Evolutionary conservation across 2,329 filamentous ascomycete species (phyloP).

Genomic region (Botrytis deweyae): DNA sequence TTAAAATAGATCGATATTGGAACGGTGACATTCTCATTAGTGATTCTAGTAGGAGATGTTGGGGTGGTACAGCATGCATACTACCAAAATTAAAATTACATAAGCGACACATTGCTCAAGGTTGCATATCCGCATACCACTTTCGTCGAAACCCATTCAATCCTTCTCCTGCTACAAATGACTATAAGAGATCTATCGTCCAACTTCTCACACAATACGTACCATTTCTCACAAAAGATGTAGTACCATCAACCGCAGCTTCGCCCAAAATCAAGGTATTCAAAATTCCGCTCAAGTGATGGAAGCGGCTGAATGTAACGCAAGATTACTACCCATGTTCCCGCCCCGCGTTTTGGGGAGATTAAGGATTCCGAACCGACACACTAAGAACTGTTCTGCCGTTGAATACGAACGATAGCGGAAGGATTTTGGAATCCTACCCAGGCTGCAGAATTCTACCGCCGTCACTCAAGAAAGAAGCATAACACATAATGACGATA

Average conservation of each 20-base stretch:
- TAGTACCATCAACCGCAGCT: not conserved
- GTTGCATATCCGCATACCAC: not conserved
- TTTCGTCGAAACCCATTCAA: not conserved
- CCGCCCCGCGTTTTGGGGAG: not conserved
- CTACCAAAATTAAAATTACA: not conserved
- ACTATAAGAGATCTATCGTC: not conserved
- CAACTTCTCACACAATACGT: not conserved
- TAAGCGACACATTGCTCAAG: not conserved
- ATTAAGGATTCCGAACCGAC: not conserved
- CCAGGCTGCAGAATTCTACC: conserved; percentile 2
- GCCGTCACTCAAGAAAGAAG: not conserved
- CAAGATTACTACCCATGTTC: not conserved
- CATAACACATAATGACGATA: not conserved
- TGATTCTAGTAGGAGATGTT: not conserved
- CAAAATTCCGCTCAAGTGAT: not conserved
- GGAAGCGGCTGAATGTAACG: conserved; percentile 2
- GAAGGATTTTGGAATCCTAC: not conserved
- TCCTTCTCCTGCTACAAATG: no score
- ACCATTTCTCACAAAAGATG: no score
- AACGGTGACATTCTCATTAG: not conserved
- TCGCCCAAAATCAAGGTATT: not conserved
- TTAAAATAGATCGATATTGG: not conserved
- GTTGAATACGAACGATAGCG: not conserved
- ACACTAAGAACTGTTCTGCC: not conserved
- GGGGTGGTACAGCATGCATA: not conserved